These are phyloP conservation scores for Nadsonia starkeyi-henricii DNA, from an alignment of 1,139 yeast genomes.

Conservation along the genomic window DNA sequence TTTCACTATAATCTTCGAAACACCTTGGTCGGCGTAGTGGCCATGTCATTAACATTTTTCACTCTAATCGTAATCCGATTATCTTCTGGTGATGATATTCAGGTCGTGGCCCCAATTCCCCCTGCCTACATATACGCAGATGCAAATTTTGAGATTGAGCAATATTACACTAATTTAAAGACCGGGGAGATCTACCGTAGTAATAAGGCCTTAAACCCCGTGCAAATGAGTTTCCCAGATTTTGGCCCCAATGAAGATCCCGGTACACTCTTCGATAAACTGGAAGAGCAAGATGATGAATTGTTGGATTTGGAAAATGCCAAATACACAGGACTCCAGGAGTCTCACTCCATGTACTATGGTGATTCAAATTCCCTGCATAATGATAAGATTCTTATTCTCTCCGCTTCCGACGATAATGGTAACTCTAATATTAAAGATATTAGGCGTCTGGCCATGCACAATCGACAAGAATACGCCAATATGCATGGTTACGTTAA, in stretches of 20 bases:
- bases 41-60: too few relatives aligned
- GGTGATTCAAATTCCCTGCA: not conserved
- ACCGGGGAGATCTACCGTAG: constrained; percentile 11
- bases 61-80: too few relatives aligned
- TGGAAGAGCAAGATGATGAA: constrained; percentile 1
- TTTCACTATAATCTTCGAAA: too few relatives aligned
- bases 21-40: too few relatives aligned
- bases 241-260: not conserved
- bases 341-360: not conserved
- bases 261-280: not conserved
- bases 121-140: constrained; percentile 22
- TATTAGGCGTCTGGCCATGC: constrained; percentile 11
- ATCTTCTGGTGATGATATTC: too few relatives aligned
- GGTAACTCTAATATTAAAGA: constrained; percentile 4
- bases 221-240: constrained; percentile 6
- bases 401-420: constrained; percentile 5
- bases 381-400: constrained; percentile 3
- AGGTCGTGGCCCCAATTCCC: too few relatives aligned
- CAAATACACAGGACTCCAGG: constrained; percentile 4
- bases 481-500: constrained; percentile 20
- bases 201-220: too few relatives aligned
- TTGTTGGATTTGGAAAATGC: constrained; percentile 5
- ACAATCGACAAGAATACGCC: constrained; percentile 22
- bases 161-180: constrained; percentile 12
- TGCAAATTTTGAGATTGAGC: constrained; percentile 14